Evolutionary conservation across 148 eudicot species (phyloP).

Genomic region (Persicaria maculosa): DNA sequence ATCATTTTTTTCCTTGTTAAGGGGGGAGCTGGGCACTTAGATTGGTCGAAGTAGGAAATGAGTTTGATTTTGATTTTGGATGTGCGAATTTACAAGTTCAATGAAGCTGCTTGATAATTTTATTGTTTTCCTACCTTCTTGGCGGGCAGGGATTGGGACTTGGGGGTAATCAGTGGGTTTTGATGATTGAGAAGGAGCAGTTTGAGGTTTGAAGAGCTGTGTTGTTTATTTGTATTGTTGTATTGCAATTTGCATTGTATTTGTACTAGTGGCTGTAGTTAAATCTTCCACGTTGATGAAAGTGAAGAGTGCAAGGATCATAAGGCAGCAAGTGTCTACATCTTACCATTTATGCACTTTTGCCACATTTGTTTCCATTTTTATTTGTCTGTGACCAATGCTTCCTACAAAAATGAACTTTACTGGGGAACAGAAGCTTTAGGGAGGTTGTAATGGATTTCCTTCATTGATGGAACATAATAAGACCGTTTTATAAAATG

Average conservation of each 20-base stretch:
- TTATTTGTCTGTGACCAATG: not conserved
- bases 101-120: not conserved
- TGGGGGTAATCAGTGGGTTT: not conserved
- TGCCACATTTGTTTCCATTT: not conserved
- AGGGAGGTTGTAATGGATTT: not conserved
- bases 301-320: not conserved
- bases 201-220: slow-evolving; percentile 3
- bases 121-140: not conserved
- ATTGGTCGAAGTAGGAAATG: not conserved
- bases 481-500: not conserved
- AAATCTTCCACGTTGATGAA: not conserved
- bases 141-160: not conserved
- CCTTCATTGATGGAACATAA: not conserved
- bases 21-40: not conserved
- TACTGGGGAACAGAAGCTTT: not conserved
- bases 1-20: no score
- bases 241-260: not conserved
- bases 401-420: not conserved
- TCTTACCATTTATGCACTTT: not conserved
- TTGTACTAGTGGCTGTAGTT: not conserved
- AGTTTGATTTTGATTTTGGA: not conserved
- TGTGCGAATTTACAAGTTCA: not conserved
- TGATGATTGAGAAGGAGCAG: not conserved
- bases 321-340: not conserved
- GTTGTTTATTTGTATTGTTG: not conserved